These are phyloP conservation scores for Kuraishia piskuri DNA, from an alignment of 805 yeast genomes.

Conservation along the genomic window DNA sequence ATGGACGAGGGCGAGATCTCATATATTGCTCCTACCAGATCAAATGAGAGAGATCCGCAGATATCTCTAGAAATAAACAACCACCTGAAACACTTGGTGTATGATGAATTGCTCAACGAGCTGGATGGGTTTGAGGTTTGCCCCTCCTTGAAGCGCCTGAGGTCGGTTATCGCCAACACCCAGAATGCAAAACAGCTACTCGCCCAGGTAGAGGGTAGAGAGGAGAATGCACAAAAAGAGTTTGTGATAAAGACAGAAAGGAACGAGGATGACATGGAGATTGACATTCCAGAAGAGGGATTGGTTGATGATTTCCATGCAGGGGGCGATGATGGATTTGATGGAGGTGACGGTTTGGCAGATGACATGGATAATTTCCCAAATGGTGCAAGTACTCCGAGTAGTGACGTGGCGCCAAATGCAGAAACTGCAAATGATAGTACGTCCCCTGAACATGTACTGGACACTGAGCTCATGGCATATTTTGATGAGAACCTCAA, in stretches of 20 bases:
- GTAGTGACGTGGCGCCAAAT: not conserved
- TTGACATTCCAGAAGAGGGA: not conserved
- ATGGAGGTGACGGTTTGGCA: conserved; percentile 8
- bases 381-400: conserved; percentile 5
- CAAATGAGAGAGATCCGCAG: not conserved
- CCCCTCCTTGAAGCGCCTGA: not conserved
- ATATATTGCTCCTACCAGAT: not conserved
- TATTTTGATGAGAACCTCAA: conserved; percentile 67
- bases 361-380: conserved; percentile 11
- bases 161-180: not conserved
- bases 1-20: conserved; percentile 2
- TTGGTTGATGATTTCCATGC: not conserved
- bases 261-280: not conserved
- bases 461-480: conserved; percentile 60
- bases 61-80: not conserved
- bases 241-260: conserved; percentile 6
- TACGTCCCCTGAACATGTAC: conserved; percentile 7
- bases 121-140: not conserved
- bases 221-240: conserved; percentile 6
- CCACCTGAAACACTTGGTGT: not conserved
- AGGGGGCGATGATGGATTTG: conserved; percentile 5
- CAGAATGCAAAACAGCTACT: not conserved
- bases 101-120: not conserved
- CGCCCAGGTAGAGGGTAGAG: not conserved
- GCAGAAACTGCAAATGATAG: not conserved